These are phyloP conservation scores for Candida orba DNA, from an alignment of 805 yeast species.

Conservation along the genomic window DNA sequence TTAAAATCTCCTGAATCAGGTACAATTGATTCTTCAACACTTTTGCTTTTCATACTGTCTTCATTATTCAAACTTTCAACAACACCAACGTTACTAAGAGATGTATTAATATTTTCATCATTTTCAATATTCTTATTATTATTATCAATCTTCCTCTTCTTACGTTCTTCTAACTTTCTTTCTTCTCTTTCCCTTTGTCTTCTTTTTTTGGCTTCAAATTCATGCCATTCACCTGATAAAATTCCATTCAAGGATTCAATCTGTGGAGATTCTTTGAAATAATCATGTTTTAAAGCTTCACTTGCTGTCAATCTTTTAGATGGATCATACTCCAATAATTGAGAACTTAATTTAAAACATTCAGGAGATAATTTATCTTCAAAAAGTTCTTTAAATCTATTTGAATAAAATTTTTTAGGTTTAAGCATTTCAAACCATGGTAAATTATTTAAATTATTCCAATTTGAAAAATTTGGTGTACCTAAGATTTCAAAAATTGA, in stretches of 20 bases:
- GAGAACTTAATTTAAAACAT: slow-evolving; percentile 58
- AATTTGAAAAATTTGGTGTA: slow-evolving; percentile 60
- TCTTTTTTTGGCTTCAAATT: slow-evolving; percentile 84
- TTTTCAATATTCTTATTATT: background rate
- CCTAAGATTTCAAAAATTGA: slow-evolving; percentile 83
- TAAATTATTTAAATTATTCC: slow-evolving; percentile 73
- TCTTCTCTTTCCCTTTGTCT: slow-evolving; percentile 25
- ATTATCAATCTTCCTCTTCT: slow-evolving; percentile 8
- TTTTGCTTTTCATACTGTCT: background rate
- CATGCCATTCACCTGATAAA: slow-evolving; percentile 88
- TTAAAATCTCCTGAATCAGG: no score
- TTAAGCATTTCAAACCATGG: slow-evolving; percentile 92
- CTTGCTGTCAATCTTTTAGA: slow-evolving; percentile 54
- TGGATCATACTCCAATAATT: slow-evolving; percentile 66
- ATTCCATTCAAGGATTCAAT: slow-evolving; percentile 53
- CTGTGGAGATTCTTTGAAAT: slow-evolving; percentile 63
- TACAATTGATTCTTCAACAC: background rate
- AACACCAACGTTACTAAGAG: background rate
- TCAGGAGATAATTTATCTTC: slow-evolving; percentile 36
- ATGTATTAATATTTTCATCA: background rate
- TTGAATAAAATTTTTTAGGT: slow-evolving; percentile 35
- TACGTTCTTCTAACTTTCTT: slow-evolving; percentile 13
- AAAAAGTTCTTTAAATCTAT: slow-evolving; percentile 36
- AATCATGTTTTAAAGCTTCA: slow-evolving; percentile 62
- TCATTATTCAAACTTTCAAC: background rate